These are phyloP conservation scores for Lactifluus echinatus DNA, from an alignment of 768 basidiomycete genomes.

Conservation along the genomic window DNA sequence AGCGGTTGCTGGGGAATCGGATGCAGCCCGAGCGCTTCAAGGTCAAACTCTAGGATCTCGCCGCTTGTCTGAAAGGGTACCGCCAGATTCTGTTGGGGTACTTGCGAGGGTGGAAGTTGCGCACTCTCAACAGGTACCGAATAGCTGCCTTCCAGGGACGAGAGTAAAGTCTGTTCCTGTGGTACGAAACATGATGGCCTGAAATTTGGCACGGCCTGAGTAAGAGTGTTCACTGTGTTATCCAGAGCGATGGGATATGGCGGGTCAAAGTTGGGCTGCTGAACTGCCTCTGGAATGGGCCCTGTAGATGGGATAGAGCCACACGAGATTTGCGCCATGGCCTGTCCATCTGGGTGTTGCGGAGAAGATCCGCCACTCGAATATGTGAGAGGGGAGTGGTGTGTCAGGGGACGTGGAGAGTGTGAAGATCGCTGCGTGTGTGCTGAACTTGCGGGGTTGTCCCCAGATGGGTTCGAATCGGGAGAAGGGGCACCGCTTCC, in stretches of 20 bases:
- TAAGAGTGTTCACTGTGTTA: neutral
- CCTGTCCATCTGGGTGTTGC: neutral
- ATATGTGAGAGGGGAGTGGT: neutral
- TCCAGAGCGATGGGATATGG: conserved; percentile 3
- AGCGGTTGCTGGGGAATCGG: neutral
- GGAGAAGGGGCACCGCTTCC: conserved; percentile 7
- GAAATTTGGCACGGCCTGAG: neutral
- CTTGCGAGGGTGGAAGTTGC: neutral
- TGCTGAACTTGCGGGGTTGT: neutral
- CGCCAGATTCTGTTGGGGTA: neutral
- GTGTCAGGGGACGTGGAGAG: neutral
- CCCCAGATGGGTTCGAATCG: conserved; percentile 4
- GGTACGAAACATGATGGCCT: neutral
- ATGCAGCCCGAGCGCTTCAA: conserved; percentile 2
- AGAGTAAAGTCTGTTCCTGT: neutral
- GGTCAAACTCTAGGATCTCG: conserved; percentile 6
- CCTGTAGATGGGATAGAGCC: neutral
- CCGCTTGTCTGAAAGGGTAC: neutral
- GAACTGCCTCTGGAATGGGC: neutral
- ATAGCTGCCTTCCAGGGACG: conserved; percentile 2
- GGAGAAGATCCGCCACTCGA: conserved; percentile 8
- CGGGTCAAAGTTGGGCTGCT: conserved; percentile 5
- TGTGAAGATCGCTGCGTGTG: neutral
- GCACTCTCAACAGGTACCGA: neutral
- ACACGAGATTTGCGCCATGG: neutral